Base-by-base conservation (phyloP, 352 stramenopile species). In the Phytophthora ramorum region DNA sequence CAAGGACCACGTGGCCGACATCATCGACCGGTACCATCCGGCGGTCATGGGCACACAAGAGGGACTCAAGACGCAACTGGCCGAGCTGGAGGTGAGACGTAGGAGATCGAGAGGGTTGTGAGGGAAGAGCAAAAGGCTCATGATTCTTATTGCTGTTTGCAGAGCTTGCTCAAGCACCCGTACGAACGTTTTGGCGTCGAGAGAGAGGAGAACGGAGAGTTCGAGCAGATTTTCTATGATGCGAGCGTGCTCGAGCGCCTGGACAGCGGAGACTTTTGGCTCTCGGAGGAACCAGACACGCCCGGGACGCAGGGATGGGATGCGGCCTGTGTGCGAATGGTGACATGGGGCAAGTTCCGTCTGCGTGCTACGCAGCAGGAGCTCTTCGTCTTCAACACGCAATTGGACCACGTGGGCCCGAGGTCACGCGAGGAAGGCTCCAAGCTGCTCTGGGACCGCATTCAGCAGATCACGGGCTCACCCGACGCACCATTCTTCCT, bases 151-250 rank as follows among this genome's bases (percentile, higher is more conserved):
- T 34, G 37, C 38, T 56, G 12, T 34, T 28, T 58, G 12, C 20
- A 87, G 63, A 43, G 65, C 17, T 57, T 90, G 34, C 52, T 92
- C 34, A 71, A 71, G 12, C 73, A 87, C 53, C 78, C 79, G 45
- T 93, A 93, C 70, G 78, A 89, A 61, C 85, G 85, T 12, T 93
- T 87, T 46, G 85, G 85, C 47, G 71, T 93, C 28, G 82, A 87
- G 69, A 77, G 82, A 9, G 84, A 93, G 48, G 54, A 74, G 45
- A 88, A 91, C 60, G 82, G 84, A 53, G 84, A 93, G 73, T 90
- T 88, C 45, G 84, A 93, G 65, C 82, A 93, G 73, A 90, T 93
- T 66, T 93, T 93, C 63, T 93, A 91, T 58, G 84, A 93, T 51
- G 58, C 75, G 19, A 63, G 57, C 7, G 66, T 90, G 22, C 53